phyloP scores from a whole-genome alignment of 371 early-diverging fungal species.

The Mucor racemosus region DNA sequence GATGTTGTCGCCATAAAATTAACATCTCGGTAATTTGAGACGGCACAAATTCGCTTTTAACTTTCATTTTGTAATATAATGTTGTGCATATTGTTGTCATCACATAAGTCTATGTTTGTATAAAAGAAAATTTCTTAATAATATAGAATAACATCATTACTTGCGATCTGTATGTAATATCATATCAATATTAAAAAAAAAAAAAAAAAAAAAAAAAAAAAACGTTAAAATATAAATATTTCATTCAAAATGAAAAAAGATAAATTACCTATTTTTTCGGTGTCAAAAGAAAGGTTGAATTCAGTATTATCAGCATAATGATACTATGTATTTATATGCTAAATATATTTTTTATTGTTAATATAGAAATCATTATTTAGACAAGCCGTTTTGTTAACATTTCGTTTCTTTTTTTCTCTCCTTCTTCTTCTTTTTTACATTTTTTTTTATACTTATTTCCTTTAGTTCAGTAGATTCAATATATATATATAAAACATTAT shows the following conservation, averaged over 20 bases:
- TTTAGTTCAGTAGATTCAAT: not conserved
- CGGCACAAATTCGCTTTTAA: slow-evolving; percentile 5
- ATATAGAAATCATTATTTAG: not conserved
- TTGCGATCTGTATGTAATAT: not conserved
- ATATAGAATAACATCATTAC: not conserved
- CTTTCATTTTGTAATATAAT: not conserved
- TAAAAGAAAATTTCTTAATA: not conserved
- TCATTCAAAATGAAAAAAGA: too few relatives aligned
- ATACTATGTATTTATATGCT: not conserved
- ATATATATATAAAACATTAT: not conserved
- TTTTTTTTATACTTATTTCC: not conserved
- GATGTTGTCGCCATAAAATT: not conserved
- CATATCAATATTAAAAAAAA: not conserved
- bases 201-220: not conserved
- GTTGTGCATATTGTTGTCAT: slow-evolving; percentile 8
- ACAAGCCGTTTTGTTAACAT: not conserved
- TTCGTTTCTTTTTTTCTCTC: not conserved
- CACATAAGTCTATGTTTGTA: not conserved
- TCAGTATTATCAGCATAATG: not conserved
- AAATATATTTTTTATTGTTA: not conserved
- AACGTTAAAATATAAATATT: not conserved
- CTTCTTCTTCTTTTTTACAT: not conserved
- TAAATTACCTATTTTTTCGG: too few relatives aligned
- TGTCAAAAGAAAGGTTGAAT: too few relatives aligned
- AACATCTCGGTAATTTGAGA: not conserved